Evolutionary conservation across 2,329 filamentous ascomycete species (phyloP), one percentile per base, ranked within the genome.

Genomic region (Aspergillus fructus): DNA sequence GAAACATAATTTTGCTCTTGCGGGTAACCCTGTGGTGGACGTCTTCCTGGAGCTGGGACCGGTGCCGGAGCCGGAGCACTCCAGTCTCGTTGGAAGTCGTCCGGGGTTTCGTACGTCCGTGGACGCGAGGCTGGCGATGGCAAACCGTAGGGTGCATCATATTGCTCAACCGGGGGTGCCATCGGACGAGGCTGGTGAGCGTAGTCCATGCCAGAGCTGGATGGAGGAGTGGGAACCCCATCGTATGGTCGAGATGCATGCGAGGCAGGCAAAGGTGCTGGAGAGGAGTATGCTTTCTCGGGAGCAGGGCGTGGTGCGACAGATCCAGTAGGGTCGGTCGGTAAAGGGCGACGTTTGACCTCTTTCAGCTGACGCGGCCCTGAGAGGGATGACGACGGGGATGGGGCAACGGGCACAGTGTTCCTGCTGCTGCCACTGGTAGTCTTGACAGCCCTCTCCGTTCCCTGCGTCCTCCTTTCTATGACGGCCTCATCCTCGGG

Each of bases 301-400:
- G 74, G 77, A 45, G 79, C 70, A 63, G 84, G 80, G 61, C 82
- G 66, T 58, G 67, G 59, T 76, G 52, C 83, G 81, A 59, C 68
- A 34, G 68, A 71, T 24, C 74, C 78, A 33, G 89, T 83, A 13
- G 91, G 91, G 70, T 94, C 90, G 1, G 85, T 87, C 0, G 93
- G 93, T 40, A 97, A 77, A 19, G 93, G 93, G 34, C 93, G 84
- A 64, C 93, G 84, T 78, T 93, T 96, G 46, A 96, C 85, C 46
- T 85, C 82, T 24, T 84, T 82, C 64, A 81, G 79, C 64, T 82
- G 79, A 49, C 82, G 83, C 58, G 78, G 82, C 42, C 74, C 75
- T 19, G 75, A 73, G 13, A 75, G 59, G 6, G 66, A 65, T 6
- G 72, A 70, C 8, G 59, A 67, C 12, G 51, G 37, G 27, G 45